These are phyloP conservation scores for Lasiodiplodia theobromae DNA, from an alignment of 2,329 filamentous ascomycete species.

Conservation along the genomic window DNA sequence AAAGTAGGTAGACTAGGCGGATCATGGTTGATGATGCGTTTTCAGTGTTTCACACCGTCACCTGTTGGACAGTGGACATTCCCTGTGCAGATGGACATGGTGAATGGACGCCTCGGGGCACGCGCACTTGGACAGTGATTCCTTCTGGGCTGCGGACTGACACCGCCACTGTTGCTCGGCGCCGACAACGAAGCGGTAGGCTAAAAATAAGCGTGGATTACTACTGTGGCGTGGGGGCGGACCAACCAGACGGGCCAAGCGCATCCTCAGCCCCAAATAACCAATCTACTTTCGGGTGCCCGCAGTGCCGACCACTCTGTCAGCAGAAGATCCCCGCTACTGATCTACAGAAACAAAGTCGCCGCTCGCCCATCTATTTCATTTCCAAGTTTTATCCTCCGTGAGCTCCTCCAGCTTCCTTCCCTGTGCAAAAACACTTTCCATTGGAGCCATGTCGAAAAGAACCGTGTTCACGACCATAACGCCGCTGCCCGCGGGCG, in stretches of 20 bases:
- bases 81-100: too few relatives aligned
- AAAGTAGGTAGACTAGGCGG: not conserved
- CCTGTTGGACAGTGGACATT: too few relatives aligned
- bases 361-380: not conserved
- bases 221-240: conserved; percentile 11
- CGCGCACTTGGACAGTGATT: not conserved
- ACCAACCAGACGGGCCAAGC: conserved; percentile 2
- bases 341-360: not conserved
- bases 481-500: conserved; percentile 74
- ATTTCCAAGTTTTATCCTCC: not conserved
- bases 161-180: conserved; percentile 8
- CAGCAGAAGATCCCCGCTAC: not conserved
- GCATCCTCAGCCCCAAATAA: conserved; percentile 15
- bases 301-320: not conserved
- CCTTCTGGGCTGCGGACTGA: not conserved
- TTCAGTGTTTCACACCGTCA: not conserved
- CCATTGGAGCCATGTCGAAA: conserved; percentile 66
- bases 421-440: not conserved
- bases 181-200: not conserved
- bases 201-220: conserved; percentile 25
- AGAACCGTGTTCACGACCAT: conserved; percentile 77
- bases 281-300: conserved; percentile 12
- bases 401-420: not conserved
- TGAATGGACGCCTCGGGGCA: not conserved
- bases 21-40: not conserved